A percentile compares a stretch with the other conserved stretches of the same genome.
Conservation (phyloP, 345 rosid species). For the Eucalyptus tenuipes region DNA sequence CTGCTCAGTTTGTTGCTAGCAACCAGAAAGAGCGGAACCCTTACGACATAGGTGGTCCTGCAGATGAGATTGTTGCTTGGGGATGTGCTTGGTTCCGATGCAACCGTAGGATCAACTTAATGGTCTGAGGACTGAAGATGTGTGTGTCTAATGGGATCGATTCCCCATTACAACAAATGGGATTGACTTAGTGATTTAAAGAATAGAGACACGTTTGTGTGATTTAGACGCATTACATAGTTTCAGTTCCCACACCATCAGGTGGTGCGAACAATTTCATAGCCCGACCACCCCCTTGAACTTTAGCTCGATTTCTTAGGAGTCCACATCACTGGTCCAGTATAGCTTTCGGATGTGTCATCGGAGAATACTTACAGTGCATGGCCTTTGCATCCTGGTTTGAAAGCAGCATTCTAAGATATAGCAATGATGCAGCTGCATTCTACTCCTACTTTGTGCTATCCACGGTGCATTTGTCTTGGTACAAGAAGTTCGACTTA, state of each 20-base stretch:
- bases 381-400: not conserved
- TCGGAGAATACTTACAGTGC: not conserved
- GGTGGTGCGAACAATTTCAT: not conserved
- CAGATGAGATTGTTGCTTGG: not conserved
- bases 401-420: not conserved
- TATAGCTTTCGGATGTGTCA: not conserved
- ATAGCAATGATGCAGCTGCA: not conserved
- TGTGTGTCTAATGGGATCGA: not conserved
- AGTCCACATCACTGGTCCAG: not conserved
- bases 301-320: not conserved
- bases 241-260: not conserved
- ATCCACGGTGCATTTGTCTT: not conserved
- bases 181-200: not conserved
- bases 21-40: not conserved
- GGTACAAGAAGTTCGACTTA: not conserved
- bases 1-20: not conserved
- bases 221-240: not conserved
- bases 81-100: not conserved
- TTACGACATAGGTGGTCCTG: not conserved
- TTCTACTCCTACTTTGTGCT: not conserved
- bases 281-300: not conserved
- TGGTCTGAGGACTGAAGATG: not conserved
- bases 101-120: not conserved
- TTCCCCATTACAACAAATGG: not conserved
- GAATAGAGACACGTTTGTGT: not conserved